These are phyloP conservation scores for Cryptococcus floricola DNA, from an alignment of 1,284 basidiomycete genomes.

Conservation along the genomic window DNA sequence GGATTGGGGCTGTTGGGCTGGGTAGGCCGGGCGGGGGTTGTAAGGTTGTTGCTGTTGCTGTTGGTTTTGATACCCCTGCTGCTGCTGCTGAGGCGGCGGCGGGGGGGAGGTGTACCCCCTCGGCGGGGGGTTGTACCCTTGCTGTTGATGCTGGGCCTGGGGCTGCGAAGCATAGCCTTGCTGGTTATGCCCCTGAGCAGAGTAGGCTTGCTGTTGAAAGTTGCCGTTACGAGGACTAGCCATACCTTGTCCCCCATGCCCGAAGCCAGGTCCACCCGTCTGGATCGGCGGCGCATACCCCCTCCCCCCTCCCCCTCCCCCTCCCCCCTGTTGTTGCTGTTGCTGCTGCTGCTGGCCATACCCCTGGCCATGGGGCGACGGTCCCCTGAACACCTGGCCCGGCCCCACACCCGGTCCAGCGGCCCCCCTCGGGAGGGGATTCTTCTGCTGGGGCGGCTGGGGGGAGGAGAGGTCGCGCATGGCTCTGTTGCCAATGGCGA, in stretches of 20 bases:
- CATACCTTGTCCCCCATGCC: not conserved
- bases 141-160: constrained; percentile 9
- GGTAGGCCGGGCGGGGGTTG: constrained; percentile 11
- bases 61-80: constrained; percentile 11
- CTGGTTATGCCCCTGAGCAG: constrained; percentile 11
- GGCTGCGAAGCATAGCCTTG: constrained; percentile 10
- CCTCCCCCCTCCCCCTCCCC: not conserved
- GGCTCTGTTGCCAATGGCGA: constrained; percentile 48
- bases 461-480: constrained; percentile 42
- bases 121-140: constrained; percentile 5
- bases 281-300: too few relatives aligned
- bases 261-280: too few relatives aligned
- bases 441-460: constrained; percentile 38
- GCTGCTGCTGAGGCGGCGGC: constrained; percentile 12
- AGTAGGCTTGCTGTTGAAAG: constrained; percentile 8
- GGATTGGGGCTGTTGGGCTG: not conserved
- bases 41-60: constrained; percentile 15
- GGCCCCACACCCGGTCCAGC: not conserved
- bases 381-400: not conserved
- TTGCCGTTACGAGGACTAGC: not conserved
- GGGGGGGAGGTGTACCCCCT: constrained; percentile 12
- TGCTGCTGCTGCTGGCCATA: constrained; percentile 17
- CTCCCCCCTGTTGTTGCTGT: constrained; percentile 1
- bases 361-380: not conserved
- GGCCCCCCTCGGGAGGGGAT: constrained; percentile 31